These are phyloP conservation scores for Pichia terricola DNA, from an alignment of 1,139 yeast genomes.

Conservation along the genomic window DNA sequence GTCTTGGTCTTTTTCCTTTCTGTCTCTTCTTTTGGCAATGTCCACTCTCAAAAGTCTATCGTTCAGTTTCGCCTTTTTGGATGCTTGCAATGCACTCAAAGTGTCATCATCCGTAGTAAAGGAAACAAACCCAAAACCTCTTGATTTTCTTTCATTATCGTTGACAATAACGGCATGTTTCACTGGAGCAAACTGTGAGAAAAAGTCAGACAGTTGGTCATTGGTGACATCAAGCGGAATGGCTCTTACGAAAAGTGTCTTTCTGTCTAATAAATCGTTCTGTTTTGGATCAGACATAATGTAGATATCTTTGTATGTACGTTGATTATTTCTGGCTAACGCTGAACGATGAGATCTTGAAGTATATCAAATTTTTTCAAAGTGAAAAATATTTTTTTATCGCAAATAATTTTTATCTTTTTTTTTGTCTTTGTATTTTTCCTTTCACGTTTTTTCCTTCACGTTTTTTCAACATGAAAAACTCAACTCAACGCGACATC, in stretches of 20 bases:
- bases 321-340: background rate
- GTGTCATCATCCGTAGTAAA: slow-evolving; percentile 85
- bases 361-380: background rate
- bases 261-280: slow-evolving; percentile 36
- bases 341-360: background rate
- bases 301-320: background rate
- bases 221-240: slow-evolving; percentile 74
- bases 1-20: slow-evolving; percentile 25
- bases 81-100: slow-evolving; percentile 55
- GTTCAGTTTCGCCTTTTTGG: slow-evolving; percentile 55
- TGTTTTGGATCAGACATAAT: background rate
- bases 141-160: slow-evolving; percentile 62
- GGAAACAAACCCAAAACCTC: slow-evolving; percentile 95
- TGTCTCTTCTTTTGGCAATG: slow-evolving; percentile 84
- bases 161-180: slow-evolving; percentile 90
- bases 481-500: too few species aligned
- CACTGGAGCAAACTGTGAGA: slow-evolving; percentile 88
- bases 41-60: slow-evolving; percentile 67
- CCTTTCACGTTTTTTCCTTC: too few species aligned
- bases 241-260: slow-evolving; percentile 74
- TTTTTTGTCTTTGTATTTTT: too few species aligned
- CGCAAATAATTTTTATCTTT: background rate
- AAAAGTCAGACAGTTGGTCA: slow-evolving; percentile 72
- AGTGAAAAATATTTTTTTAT: background rate
- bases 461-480: too few species aligned